Percentiles rank a stretch among this genome's conserved stretches.
These are phyloP conservation scores for Helotiales sp. DNA, from an alignment of 2,329 filamentous ascomycete genomes.

Conservation along the genomic window DNA sequence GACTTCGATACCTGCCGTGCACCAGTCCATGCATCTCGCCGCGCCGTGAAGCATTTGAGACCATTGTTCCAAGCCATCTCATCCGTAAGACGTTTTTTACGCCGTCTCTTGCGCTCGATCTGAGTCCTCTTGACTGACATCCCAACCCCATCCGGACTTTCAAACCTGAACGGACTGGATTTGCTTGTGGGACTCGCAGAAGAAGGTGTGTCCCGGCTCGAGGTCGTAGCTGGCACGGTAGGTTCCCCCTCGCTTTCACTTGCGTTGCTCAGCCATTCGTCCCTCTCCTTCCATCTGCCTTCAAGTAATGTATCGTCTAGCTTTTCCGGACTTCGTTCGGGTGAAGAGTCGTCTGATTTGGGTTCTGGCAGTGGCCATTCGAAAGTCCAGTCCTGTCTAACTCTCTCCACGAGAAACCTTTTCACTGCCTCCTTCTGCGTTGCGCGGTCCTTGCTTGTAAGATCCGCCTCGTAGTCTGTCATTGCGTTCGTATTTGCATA, in stretches of 20 bases:
- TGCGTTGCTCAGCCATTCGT: conserved; percentile 35
- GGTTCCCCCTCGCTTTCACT: conserved; percentile 28
- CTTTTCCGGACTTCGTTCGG: background rate
- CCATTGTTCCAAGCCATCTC: conserved; percentile 80
- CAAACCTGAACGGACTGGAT: conserved; percentile 39
- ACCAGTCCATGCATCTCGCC: conserved; percentile 83
- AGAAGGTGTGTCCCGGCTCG: conserved; percentile 15
- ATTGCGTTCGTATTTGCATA: conserved; percentile 35
- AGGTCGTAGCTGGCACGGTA: conserved; percentile 7
- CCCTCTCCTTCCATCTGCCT: conserved; percentile 33
- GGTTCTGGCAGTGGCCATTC: conserved; percentile 48
- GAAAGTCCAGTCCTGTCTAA: conserved; percentile 62
- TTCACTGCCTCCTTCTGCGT: conserved; percentile 65
- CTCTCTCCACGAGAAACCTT: conserved; percentile 52
- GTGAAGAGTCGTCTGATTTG: conserved; percentile 1
- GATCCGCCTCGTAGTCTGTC: conserved; percentile 56
- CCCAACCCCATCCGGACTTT: conserved; percentile 41
- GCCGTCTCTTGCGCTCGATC: conserved; percentile 41
- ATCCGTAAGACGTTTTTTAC: conserved; percentile 53
- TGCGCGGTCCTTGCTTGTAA: conserved; percentile 60
- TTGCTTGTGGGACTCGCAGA: conserved; percentile 15
- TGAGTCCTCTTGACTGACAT: conserved; percentile 24
- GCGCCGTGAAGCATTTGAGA: conserved; percentile 73
- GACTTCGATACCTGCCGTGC: conserved; percentile 56
- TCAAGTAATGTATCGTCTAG: background rate